Percentiles rank a stretch among this genome's conserved stretches.
These are phyloP conservation scores for Podospora fimiseda DNA, from an alignment of 495 filamentous ascomycete species.

Conservation along the genomic window DNA sequence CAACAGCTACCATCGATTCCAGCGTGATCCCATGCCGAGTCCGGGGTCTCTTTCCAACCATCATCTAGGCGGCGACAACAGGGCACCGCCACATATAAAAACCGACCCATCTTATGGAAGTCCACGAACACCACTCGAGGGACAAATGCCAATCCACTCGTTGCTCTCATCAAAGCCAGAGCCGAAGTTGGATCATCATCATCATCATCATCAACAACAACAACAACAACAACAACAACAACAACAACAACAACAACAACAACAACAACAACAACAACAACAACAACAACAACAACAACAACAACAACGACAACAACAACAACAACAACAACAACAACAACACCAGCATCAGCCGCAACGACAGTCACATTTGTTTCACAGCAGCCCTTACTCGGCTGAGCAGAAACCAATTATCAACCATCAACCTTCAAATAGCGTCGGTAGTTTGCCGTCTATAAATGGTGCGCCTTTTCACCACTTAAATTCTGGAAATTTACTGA, in stretches of 20 bases:
- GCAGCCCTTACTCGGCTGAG: conserved; percentile 3
- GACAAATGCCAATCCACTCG: conserved; percentile 41
- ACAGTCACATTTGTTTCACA: conserved; percentile 2
- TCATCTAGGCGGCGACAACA: conserved; percentile 6
- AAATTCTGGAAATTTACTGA: conserved; percentile 5
- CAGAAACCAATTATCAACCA: conserved; percentile 12
- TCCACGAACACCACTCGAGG: conserved; percentile 38
- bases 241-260: conserved; percentile 5
- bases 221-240: conserved; percentile 2
- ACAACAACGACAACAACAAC: conserved; percentile 1
- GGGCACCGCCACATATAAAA: conserved; percentile 27
- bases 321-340: conserved; percentile 9
- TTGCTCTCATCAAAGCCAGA: conserved; percentile 35
- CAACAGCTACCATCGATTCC: conserved; percentile 17
- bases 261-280: conserved; percentile 8
- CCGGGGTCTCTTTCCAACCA: conserved; percentile 14
- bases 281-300: conserved; percentile 4
- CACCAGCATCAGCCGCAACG: conserved; percentile 8
- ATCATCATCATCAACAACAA: conserved; percentile 10
- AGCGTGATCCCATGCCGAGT: conserved; percentile 10
- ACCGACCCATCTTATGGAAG: conserved; percentile 19
- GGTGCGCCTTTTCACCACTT: conserved; percentile 8
- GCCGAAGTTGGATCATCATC: conserved; percentile 15
- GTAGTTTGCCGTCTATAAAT: conserved; percentile 13
- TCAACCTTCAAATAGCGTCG: conserved; percentile 9